These are phyloP conservation scores for Acanthamoeba culbertsoni DNA, from an alignment of 208 protist genomes.

Conservation along the genomic window DNA sequence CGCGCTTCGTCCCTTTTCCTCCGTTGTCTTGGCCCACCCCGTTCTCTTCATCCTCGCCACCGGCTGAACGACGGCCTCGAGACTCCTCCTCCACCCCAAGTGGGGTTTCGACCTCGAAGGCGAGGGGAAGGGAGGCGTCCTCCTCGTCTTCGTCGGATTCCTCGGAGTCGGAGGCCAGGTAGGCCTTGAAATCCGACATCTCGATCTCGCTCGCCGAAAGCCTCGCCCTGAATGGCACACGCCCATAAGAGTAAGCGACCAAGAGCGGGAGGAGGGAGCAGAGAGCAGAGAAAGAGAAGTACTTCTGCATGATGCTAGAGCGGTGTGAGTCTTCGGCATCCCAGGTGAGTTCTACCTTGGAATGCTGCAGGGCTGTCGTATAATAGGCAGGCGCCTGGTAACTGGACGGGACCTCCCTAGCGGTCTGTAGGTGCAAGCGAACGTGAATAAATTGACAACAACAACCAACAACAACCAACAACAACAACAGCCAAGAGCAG, in stretches of 20 bases:
- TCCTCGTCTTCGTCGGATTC: slow-evolving; percentile 63
- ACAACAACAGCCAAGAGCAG: too few relatives aligned
- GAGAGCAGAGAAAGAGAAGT: neutral
- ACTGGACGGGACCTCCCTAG: slow-evolving; percentile 57
- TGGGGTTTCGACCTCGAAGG: slow-evolving; percentile 20
- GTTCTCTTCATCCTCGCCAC: slow-evolving; percentile 19
- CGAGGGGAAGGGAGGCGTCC: neutral
- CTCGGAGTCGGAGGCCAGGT: slow-evolving; percentile 70
- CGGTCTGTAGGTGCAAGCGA: neutral
- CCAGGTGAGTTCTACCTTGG: slow-evolving; percentile 81
- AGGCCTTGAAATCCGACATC: slow-evolving; percentile 71
- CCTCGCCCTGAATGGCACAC: neutral
- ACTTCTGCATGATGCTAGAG: neutral
- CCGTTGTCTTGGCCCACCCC: neutral
- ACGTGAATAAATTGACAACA: too few relatives aligned
- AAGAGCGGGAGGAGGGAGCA: neutral
- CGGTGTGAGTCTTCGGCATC: slow-evolving; percentile 71
- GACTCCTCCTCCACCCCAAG: neutral
- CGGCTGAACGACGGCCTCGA: too few relatives aligned
- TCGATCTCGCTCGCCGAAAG: slow-evolving; percentile 40
- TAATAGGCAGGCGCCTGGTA: slow-evolving; percentile 69
- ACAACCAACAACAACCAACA: too few relatives aligned
- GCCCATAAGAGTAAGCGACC: neutral
- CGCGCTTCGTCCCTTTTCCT: neutral
- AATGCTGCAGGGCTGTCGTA: slow-evolving; percentile 76